These are phyloP conservation scores for Neocatenulostroma microsporum DNA, from an alignment of 2,329 filamentous ascomycete genomes.

Conservation along the genomic window DNA sequence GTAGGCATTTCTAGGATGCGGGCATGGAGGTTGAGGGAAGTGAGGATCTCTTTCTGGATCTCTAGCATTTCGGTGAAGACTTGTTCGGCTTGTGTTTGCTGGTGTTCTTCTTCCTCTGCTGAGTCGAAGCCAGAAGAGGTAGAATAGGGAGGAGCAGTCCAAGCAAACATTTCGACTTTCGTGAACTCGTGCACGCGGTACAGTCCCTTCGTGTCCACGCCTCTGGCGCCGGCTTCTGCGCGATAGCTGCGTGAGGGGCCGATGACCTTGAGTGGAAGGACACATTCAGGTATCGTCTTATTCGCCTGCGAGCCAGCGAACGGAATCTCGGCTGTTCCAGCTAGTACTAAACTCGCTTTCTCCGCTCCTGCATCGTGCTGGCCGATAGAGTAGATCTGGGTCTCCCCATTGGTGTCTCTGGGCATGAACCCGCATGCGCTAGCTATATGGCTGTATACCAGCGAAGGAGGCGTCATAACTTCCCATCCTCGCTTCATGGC, in stretches of 20 bases:
- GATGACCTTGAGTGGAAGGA: conserved; percentile 70
- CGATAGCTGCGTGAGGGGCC: conserved; percentile 90
- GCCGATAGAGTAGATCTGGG: conserved; percentile 74
- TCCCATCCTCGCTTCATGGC: conserved; percentile 70
- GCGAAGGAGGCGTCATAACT: conserved; percentile 72
- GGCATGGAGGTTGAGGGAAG: conserved; percentile 69
- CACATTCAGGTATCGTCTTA: conserved; percentile 53
- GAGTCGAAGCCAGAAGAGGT: conserved; percentile 22
- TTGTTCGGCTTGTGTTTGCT: conserved; percentile 39
- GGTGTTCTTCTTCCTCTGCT: conserved; percentile 14
- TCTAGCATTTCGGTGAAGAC: conserved; percentile 79
- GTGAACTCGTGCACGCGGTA: conserved; percentile 98
- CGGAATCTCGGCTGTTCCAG: conserved; percentile 90
- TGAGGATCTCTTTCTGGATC: conserved; percentile 78
- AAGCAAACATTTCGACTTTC: conserved; percentile 96
- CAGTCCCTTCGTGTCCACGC: conserved; percentile 83
- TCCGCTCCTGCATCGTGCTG: conserved; percentile 52
- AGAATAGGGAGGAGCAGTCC: conserved; percentile 57
- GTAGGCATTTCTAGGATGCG: conserved; percentile 90
- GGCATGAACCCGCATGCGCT: conserved; percentile 91
- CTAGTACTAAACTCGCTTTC: conserved; percentile 65
- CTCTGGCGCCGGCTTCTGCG: conserved; percentile 85
- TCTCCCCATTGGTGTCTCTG: conserved; percentile 80
- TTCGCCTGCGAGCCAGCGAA: conserved; percentile 85
- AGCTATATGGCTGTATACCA: conserved; percentile 88